These are phyloP conservation scores for Candida pseudofarinosa DNA, from an alignment of 805 yeast genomes.

Conservation along the genomic window DNA sequence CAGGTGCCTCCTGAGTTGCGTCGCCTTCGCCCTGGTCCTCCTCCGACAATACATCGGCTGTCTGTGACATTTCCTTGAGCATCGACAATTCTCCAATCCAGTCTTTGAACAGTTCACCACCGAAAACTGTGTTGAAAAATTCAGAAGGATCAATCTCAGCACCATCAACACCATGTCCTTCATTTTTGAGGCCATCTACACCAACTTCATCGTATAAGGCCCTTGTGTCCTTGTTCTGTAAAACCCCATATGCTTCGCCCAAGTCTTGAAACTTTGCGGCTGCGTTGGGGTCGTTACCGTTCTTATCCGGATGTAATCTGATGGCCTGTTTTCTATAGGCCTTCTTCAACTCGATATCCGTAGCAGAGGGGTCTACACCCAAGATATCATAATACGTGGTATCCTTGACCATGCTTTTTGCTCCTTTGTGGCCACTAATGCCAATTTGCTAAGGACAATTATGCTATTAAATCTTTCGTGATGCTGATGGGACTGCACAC, in stretches of 20 bases:
- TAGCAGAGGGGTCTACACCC: constrained; percentile 65
- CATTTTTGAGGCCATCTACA: constrained; percentile 51
- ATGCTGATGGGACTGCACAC: no score
- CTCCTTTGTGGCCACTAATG: not conserved
- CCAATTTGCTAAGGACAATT: not conserved
- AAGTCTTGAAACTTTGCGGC: constrained; percentile 77
- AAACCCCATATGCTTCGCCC: constrained; percentile 68
- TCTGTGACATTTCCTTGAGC: constrained; percentile 67
- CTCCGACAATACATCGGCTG: constrained; percentile 47
- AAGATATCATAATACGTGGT: constrained; percentile 82
- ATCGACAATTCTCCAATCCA: constrained; percentile 84
- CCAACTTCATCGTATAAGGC: constrained; percentile 81
- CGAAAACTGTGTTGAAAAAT: constrained; percentile 78
- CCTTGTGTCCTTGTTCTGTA: constrained; percentile 69
- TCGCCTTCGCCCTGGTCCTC: constrained; percentile 28
- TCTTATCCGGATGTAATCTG: constrained; percentile 90
- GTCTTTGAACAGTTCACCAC: constrained; percentile 73
- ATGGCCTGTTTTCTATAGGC: constrained; percentile 92
- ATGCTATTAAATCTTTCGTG: not conserved
- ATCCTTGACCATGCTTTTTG: constrained; percentile 66
- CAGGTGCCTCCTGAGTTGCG: constrained; percentile 3
- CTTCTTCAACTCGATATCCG: constrained; percentile 80
- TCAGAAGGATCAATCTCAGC: constrained; percentile 75
- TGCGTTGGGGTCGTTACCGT: constrained; percentile 91
- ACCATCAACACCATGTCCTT: constrained; percentile 60